phyloP scores from a whole-genome alignment of 2,329 filamentous ascomycete species.

The Aspergillus quadrilineatus region DNA sequence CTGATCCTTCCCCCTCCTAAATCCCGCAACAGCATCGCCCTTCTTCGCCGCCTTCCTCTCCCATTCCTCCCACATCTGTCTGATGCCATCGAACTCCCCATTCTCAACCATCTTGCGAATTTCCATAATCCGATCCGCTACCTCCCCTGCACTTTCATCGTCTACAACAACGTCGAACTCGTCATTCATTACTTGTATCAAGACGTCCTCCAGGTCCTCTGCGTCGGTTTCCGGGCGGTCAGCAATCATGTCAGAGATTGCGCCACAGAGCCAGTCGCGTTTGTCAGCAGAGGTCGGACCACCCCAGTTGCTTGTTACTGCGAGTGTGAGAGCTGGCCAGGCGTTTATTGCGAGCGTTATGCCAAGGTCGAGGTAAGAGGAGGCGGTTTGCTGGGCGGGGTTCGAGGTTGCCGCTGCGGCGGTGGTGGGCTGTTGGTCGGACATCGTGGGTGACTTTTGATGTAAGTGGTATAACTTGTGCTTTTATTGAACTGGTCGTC shows the following conservation, averaged over 20 bases:
- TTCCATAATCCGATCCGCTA: conserved; percentile 71
- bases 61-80: conserved; percentile 56
- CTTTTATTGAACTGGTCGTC: not conserved
- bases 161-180: conserved; percentile 94
- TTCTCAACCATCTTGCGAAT: conserved; percentile 63
- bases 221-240: conserved; percentile 63
- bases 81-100: conserved; percentile 66
- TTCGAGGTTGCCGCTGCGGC: not conserved
- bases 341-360: conserved; percentile 81
- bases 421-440: conserved; percentile 15
- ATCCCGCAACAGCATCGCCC: conserved; percentile 33
- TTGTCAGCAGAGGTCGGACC: conserved; percentile 81
- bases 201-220: conserved; percentile 77
- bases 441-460: conserved; percentile 21
- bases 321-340: conserved; percentile 85
- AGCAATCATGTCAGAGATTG: conserved; percentile 74
- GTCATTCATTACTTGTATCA: conserved; percentile 89
- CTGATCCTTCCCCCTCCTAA: conserved; percentile 49
- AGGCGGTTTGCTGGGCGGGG: conserved; percentile 46
- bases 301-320: conserved; percentile 84
- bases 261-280: conserved; percentile 93
- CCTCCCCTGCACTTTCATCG: conserved; percentile 75
- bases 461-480: not conserved
- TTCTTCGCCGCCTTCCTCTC: conserved; percentile 39
- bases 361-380: conserved; percentile 76